Evolutionary conservation across 176 grass and related monocot species (phyloP).

Genomic region (Metroxylon sagu): DNA sequence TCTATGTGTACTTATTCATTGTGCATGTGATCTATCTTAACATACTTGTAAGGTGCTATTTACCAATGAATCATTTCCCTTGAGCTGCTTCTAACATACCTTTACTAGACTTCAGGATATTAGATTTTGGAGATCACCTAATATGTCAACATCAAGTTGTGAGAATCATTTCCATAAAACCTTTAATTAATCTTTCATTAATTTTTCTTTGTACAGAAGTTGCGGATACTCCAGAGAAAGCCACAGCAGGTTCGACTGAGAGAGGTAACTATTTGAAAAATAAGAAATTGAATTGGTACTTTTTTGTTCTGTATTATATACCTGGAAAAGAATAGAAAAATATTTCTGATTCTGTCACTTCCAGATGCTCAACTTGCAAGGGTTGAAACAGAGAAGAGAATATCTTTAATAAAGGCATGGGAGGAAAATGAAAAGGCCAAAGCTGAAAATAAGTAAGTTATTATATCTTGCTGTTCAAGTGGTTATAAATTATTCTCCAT

Average conservation of each 20-base stretch:
- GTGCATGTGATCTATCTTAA: too few species aligned
- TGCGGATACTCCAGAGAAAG: conserved; percentile 24
- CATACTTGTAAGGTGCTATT: too few species aligned
- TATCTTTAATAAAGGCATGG: conserved; percentile 83
- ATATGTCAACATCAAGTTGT: too few species aligned
- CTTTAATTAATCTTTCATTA: not conserved
- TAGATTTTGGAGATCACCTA: too few species aligned
- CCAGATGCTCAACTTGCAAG: conserved; percentile 57
- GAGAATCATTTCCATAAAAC: not conserved
- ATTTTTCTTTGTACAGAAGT: conserved; percentile 25
- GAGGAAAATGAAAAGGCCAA: conserved; percentile 71
- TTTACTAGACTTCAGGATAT: too few species aligned
- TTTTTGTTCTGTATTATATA: too few species aligned
- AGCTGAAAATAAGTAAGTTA: conserved; percentile 69
- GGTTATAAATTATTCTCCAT: not conserved
- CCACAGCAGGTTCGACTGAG: conserved; percentile 34
- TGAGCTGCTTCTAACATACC: too few species aligned
- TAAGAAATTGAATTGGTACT: too few species aligned
- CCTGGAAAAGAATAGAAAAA: too few species aligned
- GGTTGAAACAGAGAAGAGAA: conserved; percentile 53
- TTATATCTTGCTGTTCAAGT: not conserved
- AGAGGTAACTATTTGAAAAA: conserved; percentile 30
- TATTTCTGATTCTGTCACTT: not conserved
- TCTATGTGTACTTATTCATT: too few species aligned
- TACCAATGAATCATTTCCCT: too few species aligned